These are phyloP conservation scores for Fraxinus xanthoxyloides DNA, from an alignment of 305 asterid genomes.

Conservation along the genomic window DNA sequence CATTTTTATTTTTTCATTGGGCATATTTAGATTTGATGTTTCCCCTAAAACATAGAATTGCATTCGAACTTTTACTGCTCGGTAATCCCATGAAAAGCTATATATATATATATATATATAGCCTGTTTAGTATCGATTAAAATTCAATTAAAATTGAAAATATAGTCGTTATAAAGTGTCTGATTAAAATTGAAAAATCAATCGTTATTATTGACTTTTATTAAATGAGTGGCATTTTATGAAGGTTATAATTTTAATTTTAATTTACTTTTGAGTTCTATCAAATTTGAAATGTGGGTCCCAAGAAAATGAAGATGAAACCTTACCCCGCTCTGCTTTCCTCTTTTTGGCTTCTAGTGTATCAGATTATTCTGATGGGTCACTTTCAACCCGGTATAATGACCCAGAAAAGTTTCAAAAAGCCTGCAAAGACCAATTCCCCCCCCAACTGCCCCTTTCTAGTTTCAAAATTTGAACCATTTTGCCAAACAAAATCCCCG, in stretches of 20 bases:
- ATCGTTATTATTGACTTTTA: no score
- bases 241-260: no score
- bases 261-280: no score
- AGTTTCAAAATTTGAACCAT: slow-evolving; percentile 30
- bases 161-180: no score
- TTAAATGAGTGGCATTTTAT: no score
- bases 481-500: slow-evolving; percentile 1
- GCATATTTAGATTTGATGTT: neutral
- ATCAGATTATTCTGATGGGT: slow-evolving; percentile 27
- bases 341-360: slow-evolving; percentile 15
- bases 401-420: slow-evolving; percentile 23
- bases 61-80: neutral
- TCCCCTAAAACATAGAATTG: neutral
- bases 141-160: no score
- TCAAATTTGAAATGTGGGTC: neutral
- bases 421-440: slow-evolving; percentile 23
- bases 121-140: no score
- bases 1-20: neutral
- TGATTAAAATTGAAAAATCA: no score
- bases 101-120: no score
- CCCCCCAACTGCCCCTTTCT: neutral
- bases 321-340: neutral
- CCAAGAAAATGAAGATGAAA: neutral
- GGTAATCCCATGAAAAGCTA: neutral
- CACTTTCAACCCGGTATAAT: slow-evolving; percentile 29